Evolutionary conservation across 1,284 basidiomycete species (phyloP).

Genomic region (Grifola frondosa): DNA sequence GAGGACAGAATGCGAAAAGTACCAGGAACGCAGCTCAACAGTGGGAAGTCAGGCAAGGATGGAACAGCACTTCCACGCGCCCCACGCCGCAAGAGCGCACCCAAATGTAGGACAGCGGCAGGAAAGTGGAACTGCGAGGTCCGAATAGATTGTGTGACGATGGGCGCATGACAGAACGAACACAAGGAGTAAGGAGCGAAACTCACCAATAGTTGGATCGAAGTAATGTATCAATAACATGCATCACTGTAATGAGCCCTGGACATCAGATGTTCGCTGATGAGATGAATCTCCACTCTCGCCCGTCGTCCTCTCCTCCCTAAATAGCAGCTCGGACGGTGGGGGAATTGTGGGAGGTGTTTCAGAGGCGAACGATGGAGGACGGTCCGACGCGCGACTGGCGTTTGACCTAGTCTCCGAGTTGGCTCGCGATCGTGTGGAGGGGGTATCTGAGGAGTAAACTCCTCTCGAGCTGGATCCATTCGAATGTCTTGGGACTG

Average conservation of each 20-base stretch:
- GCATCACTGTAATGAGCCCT: constrained; percentile 18
- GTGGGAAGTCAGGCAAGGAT: constrained; percentile 14
- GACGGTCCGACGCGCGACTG: constrained; percentile 19
- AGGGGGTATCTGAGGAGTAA: constrained; percentile 14
- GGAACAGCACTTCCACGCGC: too few species aligned
- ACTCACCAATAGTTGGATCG: constrained; percentile 21
- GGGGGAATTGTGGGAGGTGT: constrained; percentile 21
- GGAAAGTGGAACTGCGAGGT: too few species aligned
- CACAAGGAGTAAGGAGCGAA: not conserved
- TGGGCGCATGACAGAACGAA: too few species aligned
- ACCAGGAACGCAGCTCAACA: not conserved
- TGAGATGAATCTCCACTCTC: constrained; percentile 3
- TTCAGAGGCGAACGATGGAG: constrained; percentile 23
- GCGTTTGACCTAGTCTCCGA: constrained; percentile 15
- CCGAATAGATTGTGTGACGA: too few species aligned
- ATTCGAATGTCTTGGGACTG: constrained; percentile 17
- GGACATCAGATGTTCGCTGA: constrained; percentile 12
- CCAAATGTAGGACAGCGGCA: not conserved
- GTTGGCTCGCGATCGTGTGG: constrained; percentile 15
- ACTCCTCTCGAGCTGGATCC: constrained; percentile 18
- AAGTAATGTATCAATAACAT: constrained; percentile 14
- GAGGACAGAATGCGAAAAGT: too few species aligned
- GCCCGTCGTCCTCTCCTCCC: not conserved
- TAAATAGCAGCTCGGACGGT: constrained; percentile 7
- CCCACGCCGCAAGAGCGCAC: constrained; percentile 5